Base-by-base conservation (phyloP, 352 stramenopile species). In the Globisporangium mamillatum region DNA sequence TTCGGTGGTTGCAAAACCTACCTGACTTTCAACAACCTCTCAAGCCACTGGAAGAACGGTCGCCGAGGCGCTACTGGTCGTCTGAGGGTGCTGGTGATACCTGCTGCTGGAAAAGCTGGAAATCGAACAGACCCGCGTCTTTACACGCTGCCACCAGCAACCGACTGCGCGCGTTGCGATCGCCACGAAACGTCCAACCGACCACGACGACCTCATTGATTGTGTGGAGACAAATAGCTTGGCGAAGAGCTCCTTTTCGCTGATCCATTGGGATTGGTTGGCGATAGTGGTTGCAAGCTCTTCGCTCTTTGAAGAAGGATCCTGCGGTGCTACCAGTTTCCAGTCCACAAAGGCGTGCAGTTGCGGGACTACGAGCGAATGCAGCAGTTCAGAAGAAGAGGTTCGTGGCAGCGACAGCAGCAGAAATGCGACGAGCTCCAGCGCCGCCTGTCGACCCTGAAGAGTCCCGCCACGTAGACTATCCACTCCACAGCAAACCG, bases 281-380 rank as follows among this genome's bases (percentile, higher is more conserved):
- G 27, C 4, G 29, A 7, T 32, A 4, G 4, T 60, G 18, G 25
- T n/a, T 20, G 1, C 9, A n/a, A 22, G 18, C 18, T 18, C 18
- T 50, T 10, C 14, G 41, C 16, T 50, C 44, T 50, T 50, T 20
- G 6, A 4, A 22, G 44, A 50, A 50, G 16, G 29, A 1, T 24
- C 44, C 18, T 22, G 18, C 18, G 44, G 1, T 24, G 1, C 44
- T 20, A 52, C 6, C 7, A 18, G 44, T 20, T 9, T 27, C 66
- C 66, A 71, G 18, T 67, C 66, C 8, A 71, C 34, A 24, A 71
- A 67, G 6, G 58, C 52, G 25, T 66, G 20, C 12, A 71, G 25
- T n/a, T 66, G 58, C 16, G 53, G 27, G 16, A 36, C 18, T 16
- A 24, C 59, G 18, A 71, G 59, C 6, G 66, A 34, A 16, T 71